Percentiles rank a stretch among this genome's conserved stretches.
Evolutionary conservation across 106 monocot genomes (phyloP).

Genomic region (Triglochin maritima): DNA sequence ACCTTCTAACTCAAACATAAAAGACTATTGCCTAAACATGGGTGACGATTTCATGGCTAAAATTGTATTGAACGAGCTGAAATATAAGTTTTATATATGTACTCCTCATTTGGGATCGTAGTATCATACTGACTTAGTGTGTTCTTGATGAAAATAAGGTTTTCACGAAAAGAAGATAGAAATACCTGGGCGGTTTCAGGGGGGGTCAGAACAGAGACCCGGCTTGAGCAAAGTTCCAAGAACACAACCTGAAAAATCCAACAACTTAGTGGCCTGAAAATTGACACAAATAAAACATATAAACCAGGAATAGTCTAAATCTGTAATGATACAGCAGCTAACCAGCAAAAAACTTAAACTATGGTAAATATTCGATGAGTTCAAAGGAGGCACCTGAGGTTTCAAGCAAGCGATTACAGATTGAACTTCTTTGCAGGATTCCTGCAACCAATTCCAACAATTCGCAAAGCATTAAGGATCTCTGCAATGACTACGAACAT

Average conservation of each 20-base stretch:
- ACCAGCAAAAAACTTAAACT: constrained; percentile 29
- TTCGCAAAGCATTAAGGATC: not conserved
- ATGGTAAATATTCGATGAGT: constrained; percentile 8
- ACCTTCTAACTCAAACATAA: too few species aligned
- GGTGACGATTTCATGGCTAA: too few species aligned
- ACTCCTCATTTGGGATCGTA: too few species aligned
- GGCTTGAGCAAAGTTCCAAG: constrained; percentile 83
- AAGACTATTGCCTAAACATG: too few species aligned
- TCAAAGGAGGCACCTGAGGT: constrained; percentile 72
- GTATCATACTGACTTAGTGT: too few species aligned
- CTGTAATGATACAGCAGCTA: constrained; percentile 22
- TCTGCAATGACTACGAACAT: not conserved
- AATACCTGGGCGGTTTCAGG: constrained; percentile 58
- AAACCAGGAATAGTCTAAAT: not conserved
- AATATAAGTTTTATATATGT: too few species aligned
- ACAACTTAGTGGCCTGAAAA: not conserved
- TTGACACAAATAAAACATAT: not conserved
- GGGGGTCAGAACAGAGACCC: constrained; percentile 65
- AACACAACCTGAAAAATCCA: constrained; percentile 61
- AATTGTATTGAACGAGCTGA: too few species aligned
- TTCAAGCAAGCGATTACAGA: constrained; percentile 71
- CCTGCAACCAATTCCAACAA: constrained; percentile 32
- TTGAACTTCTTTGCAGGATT: constrained; percentile 81
- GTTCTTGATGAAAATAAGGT: too few species aligned
- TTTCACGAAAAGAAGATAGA: not conserved